A percentile compares a stretch with the other conserved stretches of the same genome.
phyloP scores from a whole-genome alignment of 305 asterid genomes.

The Fraxinus nigra region DNA sequence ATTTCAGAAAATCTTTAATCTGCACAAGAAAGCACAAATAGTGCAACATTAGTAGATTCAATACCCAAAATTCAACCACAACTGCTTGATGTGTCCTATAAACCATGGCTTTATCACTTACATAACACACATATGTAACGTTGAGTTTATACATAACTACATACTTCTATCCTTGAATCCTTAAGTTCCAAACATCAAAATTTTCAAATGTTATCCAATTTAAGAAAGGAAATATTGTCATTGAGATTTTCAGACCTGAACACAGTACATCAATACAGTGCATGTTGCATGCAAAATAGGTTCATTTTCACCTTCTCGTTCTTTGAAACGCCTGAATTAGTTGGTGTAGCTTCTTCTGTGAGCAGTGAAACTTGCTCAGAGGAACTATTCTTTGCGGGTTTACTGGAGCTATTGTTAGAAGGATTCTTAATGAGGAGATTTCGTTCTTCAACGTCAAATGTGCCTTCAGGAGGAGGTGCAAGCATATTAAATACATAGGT shows the following conservation, averaged over 20 bases:
- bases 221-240: slow-evolving; percentile 7
- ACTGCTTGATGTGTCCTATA: background rate
- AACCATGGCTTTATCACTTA: slow-evolving; percentile 2
- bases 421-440: slow-evolving; percentile 47
- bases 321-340: slow-evolving; percentile 36
- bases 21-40: slow-evolving; percentile 39
- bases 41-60: slow-evolving; percentile 16
- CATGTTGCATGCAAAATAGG: slow-evolving; percentile 9
- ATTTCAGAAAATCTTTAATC: slow-evolving; percentile 61
- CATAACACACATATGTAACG: background rate
- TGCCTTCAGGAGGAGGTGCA: slow-evolving; percentile 90
- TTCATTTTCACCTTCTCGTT: slow-evolving; percentile 50
- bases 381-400: slow-evolving; percentile 34
- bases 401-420: slow-evolving; percentile 30
- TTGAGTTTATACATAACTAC: background rate
- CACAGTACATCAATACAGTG: background rate
- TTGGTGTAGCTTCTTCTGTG: slow-evolving; percentile 43
- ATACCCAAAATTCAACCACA: background rate
- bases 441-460: slow-evolving; percentile 59
- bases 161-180: slow-evolving; percentile 7
- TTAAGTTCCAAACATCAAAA: slow-evolving; percentile 6
- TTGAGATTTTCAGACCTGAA: background rate
- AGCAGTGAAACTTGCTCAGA: slow-evolving; percentile 78
- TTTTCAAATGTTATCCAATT: background rate
- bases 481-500: slow-evolving; percentile 95